Percentiles rank a stretch among this genome's conserved stretches.
These are phyloP conservation scores for Leucaena leucocephala DNA, from an alignment of 306 rosid genomes.

Conservation along the genomic window DNA sequence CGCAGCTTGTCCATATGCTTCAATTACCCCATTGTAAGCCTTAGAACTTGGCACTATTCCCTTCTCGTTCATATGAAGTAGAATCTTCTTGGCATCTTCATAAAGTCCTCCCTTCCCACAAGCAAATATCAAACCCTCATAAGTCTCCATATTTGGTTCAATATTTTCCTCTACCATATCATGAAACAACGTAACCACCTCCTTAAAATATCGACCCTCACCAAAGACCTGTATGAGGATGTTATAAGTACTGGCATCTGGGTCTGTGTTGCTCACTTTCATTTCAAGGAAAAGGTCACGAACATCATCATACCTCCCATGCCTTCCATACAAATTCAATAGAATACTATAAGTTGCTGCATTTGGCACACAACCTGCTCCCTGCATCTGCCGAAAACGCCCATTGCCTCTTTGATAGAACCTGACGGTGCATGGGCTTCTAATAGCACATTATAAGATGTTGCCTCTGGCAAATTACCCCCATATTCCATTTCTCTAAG, in stretches of 20 bases:
- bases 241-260: constrained; percentile 87
- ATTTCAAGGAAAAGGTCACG: constrained; percentile 92
- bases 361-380: constrained; percentile 80
- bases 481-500: constrained; percentile 87
- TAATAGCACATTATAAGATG: constrained; percentile 83
- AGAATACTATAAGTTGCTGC: constrained; percentile 78
- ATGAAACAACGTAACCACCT: constrained; percentile 95
- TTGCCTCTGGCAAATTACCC: constrained; percentile 84
- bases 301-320: constrained; percentile 87
- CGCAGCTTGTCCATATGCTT: constrained; percentile 88
- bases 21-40: constrained; percentile 80
- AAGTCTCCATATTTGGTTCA: constrained; percentile 91
- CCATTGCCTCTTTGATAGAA: constrained; percentile 72
- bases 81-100: constrained; percentile 80
- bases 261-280: constrained; percentile 89
- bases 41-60: constrained; percentile 82
- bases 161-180: constrained; percentile 93
- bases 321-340: constrained; percentile 79
- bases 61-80: constrained; percentile 67
- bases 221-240: constrained; percentile 95
- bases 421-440: constrained; percentile 75
- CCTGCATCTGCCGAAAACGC: constrained; percentile 97
- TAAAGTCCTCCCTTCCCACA: constrained; percentile 97
- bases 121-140: constrained; percentile 86
- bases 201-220: constrained; percentile 93